Conservation (phyloP, 1,284 basidiomycete genomes). For the Fomitiporia mediterranea region DNA sequence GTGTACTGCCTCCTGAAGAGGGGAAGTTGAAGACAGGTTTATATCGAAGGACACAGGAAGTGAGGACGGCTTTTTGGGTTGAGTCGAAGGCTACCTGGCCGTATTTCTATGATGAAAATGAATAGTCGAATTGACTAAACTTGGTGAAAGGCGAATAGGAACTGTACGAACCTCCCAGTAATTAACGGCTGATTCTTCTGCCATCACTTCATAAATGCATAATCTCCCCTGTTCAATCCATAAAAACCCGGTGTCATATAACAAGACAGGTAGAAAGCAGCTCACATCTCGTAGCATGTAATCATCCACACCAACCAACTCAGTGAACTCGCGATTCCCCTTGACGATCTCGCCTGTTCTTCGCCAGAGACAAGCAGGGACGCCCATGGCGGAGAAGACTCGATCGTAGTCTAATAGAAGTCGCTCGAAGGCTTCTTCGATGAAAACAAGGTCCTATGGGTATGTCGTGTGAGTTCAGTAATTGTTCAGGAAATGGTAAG, state of each 20-base stretch:
- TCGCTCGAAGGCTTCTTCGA: constrained; percentile 96
- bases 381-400: constrained; percentile 92
- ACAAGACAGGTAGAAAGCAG: constrained; percentile 23
- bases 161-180: constrained; percentile 80
- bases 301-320: constrained; percentile 80
- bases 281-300: constrained; percentile 75
- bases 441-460: constrained; percentile 85
- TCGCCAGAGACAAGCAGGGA: constrained; percentile 95
- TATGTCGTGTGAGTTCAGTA: too few relatives aligned
- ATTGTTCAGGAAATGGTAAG: too few relatives aligned
- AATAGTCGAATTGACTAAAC: background rate
- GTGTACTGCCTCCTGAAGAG: constrained; percentile 21
- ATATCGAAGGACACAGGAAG: constrained; percentile 85
- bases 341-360: constrained; percentile 98
- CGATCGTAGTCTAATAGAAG: constrained; percentile 94
- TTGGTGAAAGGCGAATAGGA: background rate
- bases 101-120: constrained; percentile 61
- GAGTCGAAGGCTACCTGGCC: constrained; percentile 92
- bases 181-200: constrained; percentile 92
- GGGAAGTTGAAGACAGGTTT: constrained; percentile 50
- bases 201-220: constrained; percentile 97
- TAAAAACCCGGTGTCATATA: constrained; percentile 2
- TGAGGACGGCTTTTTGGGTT: constrained; percentile 85
- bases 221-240: constrained; percentile 64
- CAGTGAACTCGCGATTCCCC: constrained; percentile 92